Conservation (phyloP, 345 rosid species). For the Cochlearia excelsa region DNA sequence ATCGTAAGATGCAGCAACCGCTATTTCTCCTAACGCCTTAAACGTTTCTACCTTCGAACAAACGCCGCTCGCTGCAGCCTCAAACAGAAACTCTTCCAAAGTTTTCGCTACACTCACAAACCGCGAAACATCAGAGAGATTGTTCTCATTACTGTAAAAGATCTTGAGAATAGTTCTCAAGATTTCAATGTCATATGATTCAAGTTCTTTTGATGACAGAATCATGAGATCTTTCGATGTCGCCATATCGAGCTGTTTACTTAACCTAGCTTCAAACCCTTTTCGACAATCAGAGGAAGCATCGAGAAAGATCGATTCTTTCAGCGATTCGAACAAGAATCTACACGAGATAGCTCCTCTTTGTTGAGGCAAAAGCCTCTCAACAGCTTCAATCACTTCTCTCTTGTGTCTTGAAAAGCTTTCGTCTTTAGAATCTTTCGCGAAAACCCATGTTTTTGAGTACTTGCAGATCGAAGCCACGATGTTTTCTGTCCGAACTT, state of each 20-base stretch:
- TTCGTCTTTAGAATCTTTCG: conserved; percentile 25
- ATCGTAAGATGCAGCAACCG: conserved; percentile 44
- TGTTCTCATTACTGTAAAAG: conserved; percentile 45
- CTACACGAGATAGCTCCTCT: conserved; percentile 54
- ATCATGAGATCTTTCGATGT: conserved; percentile 54
- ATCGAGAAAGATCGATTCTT: conserved; percentile 45
- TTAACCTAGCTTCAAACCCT: conserved; percentile 69
- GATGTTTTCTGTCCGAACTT: conserved; percentile 40
- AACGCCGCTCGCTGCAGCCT: conserved; percentile 52
- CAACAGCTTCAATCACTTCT: conserved; percentile 59
- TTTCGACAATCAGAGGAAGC: conserved; percentile 52
- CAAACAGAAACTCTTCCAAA: conserved; percentile 58
- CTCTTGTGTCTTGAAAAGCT: conserved; percentile 39
- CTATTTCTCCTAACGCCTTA: conserved; percentile 48
- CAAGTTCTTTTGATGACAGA: conserved; percentile 47
- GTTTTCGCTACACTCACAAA: conserved; percentile 52
- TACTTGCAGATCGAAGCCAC: conserved; percentile 58
- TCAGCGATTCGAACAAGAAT: conserved; percentile 57
- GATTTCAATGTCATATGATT: conserved; percentile 53
- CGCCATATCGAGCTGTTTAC: conserved; percentile 69
- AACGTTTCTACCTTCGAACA: conserved; percentile 51
- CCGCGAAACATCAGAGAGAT: conserved; percentile 24
- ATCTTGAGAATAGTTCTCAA: conserved; percentile 54
- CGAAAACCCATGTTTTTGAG: conserved; percentile 49
- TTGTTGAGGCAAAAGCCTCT: conserved; percentile 55